Evolutionary conservation across 2,329 filamentous ascomycete species (phyloP), one percentile per base, ranked within the genome.

Genomic region (Gliomastix tumulicola): DNA sequence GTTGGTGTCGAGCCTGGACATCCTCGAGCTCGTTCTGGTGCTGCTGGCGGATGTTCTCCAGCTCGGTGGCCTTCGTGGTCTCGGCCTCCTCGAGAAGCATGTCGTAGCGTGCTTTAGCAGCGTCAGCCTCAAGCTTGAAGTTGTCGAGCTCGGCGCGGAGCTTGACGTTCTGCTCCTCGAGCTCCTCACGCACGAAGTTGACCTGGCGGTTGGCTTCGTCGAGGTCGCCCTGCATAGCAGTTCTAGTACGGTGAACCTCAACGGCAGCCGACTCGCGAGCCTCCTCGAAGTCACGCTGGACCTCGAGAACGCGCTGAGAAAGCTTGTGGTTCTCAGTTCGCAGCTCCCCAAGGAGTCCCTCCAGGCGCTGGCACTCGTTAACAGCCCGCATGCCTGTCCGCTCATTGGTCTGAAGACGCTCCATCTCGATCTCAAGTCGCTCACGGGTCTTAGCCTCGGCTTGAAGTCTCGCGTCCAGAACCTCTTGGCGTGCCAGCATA

Each of bases 201-300:
- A 90, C 84, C 50, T 94, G 83, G 55, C 86, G 81, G 52, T 89
- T 92, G 35, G 89, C 85, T 27, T 79, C 71, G 40, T 95, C 88
- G 22, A 96, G 68, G 52, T 96, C 87, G 11, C 76, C 74, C 56
- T 94, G 84, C 68, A 95, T 71, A 5, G 86, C 73, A 43, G 82
- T 76, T 41, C 84, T 84, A 12, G 82, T 86, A 32, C 87, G 82
- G 56, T 90, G 82, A 31, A 94, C 80, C 54, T 97, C 89, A 25
- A 78, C 74, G 28, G 82, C 79, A 39, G 79, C 88, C 34, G 79
- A 81, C 49, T 95, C 87, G 44, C 84, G 79, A 9, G 87, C 85
- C 50, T 94, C 86, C 41, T 88, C 77, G 49, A 90, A 84, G 51
- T 96, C 88, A 35, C 86, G 79, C 57, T 94, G 80, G 54, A 81